Evolutionary conservation across 2,329 filamentous ascomycete genomes (phyloP).

Genomic region (Pseudogymnoascus sp.): DNA sequence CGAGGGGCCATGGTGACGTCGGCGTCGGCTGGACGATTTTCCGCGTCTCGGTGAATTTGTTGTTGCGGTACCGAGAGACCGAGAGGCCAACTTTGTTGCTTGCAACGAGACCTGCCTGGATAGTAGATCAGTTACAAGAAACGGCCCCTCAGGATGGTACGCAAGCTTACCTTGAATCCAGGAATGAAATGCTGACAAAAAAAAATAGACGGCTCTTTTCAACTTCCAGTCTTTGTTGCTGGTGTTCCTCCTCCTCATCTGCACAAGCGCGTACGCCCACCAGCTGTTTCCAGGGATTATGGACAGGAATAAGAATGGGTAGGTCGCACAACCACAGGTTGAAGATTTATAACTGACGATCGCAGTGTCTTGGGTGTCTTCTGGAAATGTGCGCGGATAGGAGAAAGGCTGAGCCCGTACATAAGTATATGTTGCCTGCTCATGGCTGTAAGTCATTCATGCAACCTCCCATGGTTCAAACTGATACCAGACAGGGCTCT

Average conservation of each 20-base stretch:
- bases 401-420: constrained; percentile 89
- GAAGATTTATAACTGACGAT: constrained; percentile 1
- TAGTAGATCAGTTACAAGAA: background rate
- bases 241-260: constrained; percentile 90
- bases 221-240: constrained; percentile 97
- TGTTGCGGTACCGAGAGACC: background rate
- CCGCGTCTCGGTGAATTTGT: constrained; percentile 11
- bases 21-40: background rate
- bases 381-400: constrained; percentile 92
- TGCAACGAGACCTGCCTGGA: background rate
- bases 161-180: background rate
- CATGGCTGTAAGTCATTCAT: constrained; percentile 69
- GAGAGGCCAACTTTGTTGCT: constrained; percentile 6
- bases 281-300: constrained; percentile 83
- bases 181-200: background rate
- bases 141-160: constrained; percentile 17
- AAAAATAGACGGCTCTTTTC: constrained; percentile 79
- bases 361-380: constrained; percentile 62
- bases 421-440: constrained; percentile 87
- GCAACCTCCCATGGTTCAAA: background rate
- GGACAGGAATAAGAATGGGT: constrained; percentile 91
- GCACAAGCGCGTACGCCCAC: constrained; percentile 91
- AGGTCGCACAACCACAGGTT: constrained; percentile 27
- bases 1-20: background rate
- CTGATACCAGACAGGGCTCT: constrained; percentile 24